Percentiles rank a stretch among this genome's conserved stretches.
phyloP scores from a whole-genome alignment of 495 filamentous ascomycete genomes.

The Durotheca rogersii region DNA sequence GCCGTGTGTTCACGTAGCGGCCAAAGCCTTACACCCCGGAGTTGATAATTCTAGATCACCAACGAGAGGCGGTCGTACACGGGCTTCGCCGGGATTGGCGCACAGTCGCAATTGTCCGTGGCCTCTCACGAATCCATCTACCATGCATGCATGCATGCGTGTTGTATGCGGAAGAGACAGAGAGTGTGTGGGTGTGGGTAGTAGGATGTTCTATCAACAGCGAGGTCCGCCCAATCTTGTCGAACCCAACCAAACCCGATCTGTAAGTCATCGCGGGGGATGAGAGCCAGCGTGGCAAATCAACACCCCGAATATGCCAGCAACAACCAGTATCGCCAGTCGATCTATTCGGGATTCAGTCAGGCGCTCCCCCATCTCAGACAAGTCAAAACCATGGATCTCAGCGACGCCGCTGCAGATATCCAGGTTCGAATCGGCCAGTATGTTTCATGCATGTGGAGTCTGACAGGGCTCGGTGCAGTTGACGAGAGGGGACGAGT shows the following conservation, averaged over 20 bases:
- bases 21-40: conserved; percentile 23
- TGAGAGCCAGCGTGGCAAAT: conserved; percentile 26
- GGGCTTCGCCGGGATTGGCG: conserved; percentile 26
- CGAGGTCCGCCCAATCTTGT: conserved; percentile 19
- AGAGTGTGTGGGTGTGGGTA: neutral
- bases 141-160: neutral
- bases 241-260: conserved; percentile 11
- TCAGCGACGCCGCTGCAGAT: conserved; percentile 31
- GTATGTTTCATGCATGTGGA: conserved; percentile 28
- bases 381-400: conserved; percentile 14
- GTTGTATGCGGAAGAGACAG: neutral
- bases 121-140: conserved; percentile 1
- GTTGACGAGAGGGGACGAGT: conserved; percentile 24
- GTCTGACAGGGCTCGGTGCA: conserved; percentile 15
- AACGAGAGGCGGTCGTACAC: conserved; percentile 12
- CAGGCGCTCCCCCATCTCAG: conserved; percentile 17
- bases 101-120: conserved; percentile 33
- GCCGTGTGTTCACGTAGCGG: conserved; percentile 6
- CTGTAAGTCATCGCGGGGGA: conserved; percentile 10
- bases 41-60: conserved; percentile 21
- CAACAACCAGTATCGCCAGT: conserved; percentile 13
- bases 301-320: conserved; percentile 14
- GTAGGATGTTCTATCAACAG: conserved; percentile 20
- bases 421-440: conserved; percentile 27
- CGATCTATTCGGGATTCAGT: conserved; percentile 30